Evolutionary conservation across 179 eudicot genomes (phyloP).

Genomic region (Beta lomatogona): DNA sequence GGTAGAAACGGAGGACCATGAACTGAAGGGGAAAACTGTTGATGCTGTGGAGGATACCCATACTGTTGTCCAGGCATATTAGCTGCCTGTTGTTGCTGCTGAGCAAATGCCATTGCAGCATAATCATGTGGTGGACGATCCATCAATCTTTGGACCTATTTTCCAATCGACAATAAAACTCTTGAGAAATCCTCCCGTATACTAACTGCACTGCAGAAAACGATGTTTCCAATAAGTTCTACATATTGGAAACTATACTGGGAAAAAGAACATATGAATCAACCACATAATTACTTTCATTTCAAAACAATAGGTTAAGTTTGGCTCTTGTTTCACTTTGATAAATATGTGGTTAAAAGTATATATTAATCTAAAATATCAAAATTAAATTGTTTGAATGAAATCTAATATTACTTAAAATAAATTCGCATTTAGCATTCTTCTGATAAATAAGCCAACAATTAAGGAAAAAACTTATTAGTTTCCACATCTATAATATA

Average conservation of each 20-base stretch:
- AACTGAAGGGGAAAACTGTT: slow-evolving; percentile 70
- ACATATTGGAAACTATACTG: background rate
- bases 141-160: slow-evolving; percentile 39
- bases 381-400: background rate
- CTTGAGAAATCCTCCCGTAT: background rate
- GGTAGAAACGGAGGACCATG: slow-evolving; percentile 77
- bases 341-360: background rate
- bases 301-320: background rate
- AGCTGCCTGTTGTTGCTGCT: slow-evolving; percentile 66
- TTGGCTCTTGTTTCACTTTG: background rate
- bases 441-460: too few relatives aligned
- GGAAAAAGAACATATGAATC: background rate
- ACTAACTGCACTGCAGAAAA: background rate
- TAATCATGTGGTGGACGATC: slow-evolving; percentile 87
- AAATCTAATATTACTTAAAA: background rate
- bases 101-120: slow-evolving; percentile 82
- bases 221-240: background rate
- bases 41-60: slow-evolving; percentile 84
- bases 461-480: too few relatives aligned
- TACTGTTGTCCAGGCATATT: slow-evolving; percentile 73
- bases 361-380: background rate
- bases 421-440: background rate
- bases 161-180: background rate
- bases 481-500: too few relatives aligned
- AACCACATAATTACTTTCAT: background rate